Evolutionary conservation across 208 protist species (phyloP).

Genomic region (Plasmodiophora brassicae): DNA sequence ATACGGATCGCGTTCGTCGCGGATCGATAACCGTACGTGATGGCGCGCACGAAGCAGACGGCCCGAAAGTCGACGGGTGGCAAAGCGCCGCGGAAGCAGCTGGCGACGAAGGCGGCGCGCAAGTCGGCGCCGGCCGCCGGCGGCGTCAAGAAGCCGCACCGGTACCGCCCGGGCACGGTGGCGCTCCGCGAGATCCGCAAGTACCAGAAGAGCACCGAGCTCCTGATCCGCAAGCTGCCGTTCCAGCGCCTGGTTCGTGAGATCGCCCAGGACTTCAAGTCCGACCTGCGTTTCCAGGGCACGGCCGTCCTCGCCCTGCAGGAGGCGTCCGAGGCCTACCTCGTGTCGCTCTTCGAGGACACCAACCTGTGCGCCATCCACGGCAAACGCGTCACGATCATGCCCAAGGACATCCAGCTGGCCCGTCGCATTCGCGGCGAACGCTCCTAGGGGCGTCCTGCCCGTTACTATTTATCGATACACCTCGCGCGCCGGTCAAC

Average conservation of each 20-base stretch:
- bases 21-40: slow-evolving; percentile 27
- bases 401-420: slow-evolving; percentile 96
- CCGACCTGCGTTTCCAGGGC: slow-evolving; percentile 84
- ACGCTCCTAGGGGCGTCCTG: too few relatives aligned
- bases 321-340: slow-evolving; percentile 90
- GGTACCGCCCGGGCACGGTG: slow-evolving; percentile 97
- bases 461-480: too few relatives aligned
- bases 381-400: slow-evolving; percentile 95
- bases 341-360: slow-evolving; percentile 82
- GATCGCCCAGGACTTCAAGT: slow-evolving; percentile 89
- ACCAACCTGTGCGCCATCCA: slow-evolving; percentile 95
- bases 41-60: slow-evolving; percentile 55
- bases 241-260: slow-evolving; percentile 98
- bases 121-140: slow-evolving; percentile 73
- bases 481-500: too few relatives aligned
- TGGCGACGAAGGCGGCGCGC: slow-evolving; percentile 88
- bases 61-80: slow-evolving; percentile 54
- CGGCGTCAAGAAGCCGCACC: slow-evolving; percentile 87
- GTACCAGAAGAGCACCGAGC: slow-evolving; percentile 95
- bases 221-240: slow-evolving; percentile 95
- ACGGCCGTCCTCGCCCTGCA: slow-evolving; percentile 85
- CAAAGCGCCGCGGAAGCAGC: slow-evolving; percentile 57
- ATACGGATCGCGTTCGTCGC: too few relatives aligned
- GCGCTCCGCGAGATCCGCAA: slow-evolving; percentile 95
- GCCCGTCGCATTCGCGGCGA: slow-evolving; percentile 92